A percentile compares a stretch with the other conserved stretches of the same genome.
Conservation (phyloP, 2,329 filamentous ascomycete species). For the Albophoma yamanashiensis region DNA sequence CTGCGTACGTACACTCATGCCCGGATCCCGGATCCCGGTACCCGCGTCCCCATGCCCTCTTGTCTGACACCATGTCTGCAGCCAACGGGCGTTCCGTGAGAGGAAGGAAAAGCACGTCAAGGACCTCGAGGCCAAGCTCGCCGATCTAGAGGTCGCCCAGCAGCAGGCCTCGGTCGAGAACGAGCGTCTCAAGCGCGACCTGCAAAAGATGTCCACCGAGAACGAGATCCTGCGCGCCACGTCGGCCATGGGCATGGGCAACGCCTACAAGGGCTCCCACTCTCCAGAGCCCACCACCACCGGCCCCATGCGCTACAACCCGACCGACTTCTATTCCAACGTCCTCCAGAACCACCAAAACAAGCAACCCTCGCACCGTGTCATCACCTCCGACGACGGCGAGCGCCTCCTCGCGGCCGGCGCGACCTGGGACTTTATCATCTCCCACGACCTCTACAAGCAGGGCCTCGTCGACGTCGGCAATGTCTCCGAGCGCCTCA, state of each 20-base stretch:
- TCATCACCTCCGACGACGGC: conserved; percentile 54
- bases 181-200: conserved; percentile 71
- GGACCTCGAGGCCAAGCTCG: conserved; percentile 81
- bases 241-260: conserved; percentile 30
- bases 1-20: conserved; percentile 37
- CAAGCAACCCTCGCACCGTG: conserved; percentile 56
- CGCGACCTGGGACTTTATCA: conserved; percentile 84
- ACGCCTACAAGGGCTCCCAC: conserved; percentile 23
- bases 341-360: conserved; percentile 51
- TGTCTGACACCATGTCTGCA: conserved; percentile 22
- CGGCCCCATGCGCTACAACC: conserved; percentile 60
- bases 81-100: conserved; percentile 91
- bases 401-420: conserved; percentile 62
- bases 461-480: conserved; percentile 71
- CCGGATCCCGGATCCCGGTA: not conserved
- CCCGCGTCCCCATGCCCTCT: not conserved
- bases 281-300: conserved; percentile 41
- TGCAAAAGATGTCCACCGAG: conserved; percentile 77
- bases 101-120: conserved; percentile 92
- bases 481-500: conserved; percentile 69
- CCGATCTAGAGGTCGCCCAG: conserved; percentile 62
- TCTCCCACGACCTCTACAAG: conserved; percentile 66
- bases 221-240: conserved; percentile 89
- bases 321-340: conserved; percentile 60
- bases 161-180: conserved; percentile 70